Conservation (phyloP, 1,139 yeast genomes). For the Debaryomyces coudertii region DNA sequence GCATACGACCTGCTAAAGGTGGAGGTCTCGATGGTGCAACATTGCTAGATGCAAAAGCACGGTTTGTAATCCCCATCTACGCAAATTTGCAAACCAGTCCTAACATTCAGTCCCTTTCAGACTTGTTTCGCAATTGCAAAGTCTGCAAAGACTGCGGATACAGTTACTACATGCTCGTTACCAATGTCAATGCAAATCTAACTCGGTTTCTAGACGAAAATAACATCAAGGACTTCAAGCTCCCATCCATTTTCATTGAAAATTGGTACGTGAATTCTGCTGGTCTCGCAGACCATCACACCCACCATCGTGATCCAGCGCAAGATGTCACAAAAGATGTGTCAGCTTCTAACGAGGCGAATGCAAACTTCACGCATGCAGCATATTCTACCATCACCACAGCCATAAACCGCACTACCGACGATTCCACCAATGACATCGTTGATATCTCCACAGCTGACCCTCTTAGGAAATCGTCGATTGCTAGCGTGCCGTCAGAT, state of each 20-base stretch:
- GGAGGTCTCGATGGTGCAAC: slow-evolving; percentile 23
- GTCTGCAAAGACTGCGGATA: slow-evolving; percentile 44
- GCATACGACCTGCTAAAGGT: not conserved
- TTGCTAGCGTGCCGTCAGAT: slow-evolving; percentile 36
- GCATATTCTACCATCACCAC: not conserved
- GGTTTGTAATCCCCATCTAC: slow-evolving; percentile 42
- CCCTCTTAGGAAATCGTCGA: slow-evolving; percentile 16
- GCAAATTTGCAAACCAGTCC: slow-evolving; percentile 21
- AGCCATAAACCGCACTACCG: not conserved
- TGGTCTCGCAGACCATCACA: not conserved
- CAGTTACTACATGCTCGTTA: slow-evolving; percentile 23
- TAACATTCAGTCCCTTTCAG: slow-evolving; percentile 13
- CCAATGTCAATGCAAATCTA: slow-evolving; percentile 6
- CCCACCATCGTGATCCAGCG: not conserved
- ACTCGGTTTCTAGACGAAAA: slow-evolving; percentile 30
- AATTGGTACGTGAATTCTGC: slow-evolving; percentile 36
- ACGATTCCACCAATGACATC: not conserved
- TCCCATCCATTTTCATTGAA: slow-evolving; percentile 41
- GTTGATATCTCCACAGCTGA: not conserved
- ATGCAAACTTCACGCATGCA: not conserved
- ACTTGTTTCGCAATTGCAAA: slow-evolving; percentile 33
- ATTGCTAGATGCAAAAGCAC: slow-evolving; percentile 37
- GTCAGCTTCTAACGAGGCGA: not conserved
- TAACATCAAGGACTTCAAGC: slow-evolving; percentile 23
- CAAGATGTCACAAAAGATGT: not conserved